A percentile compares a stretch with the other conserved stretches of the same genome.
Evolutionary conservation across 768 basidiomycete species (phyloP).

Genomic region (Lepiota venenata): DNA sequence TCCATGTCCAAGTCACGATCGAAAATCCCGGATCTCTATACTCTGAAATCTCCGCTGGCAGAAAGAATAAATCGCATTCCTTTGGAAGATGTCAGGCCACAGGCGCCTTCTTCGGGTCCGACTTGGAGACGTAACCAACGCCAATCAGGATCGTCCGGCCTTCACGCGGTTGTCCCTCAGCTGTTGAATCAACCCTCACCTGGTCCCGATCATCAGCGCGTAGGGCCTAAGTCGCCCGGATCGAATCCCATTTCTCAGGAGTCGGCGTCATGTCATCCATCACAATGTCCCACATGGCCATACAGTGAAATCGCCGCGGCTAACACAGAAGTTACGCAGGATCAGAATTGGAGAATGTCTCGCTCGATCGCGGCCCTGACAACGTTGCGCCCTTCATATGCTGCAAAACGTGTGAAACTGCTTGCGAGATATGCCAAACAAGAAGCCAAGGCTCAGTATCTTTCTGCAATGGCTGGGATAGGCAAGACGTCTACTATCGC

Average conservation of each 20-base stretch:
- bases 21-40: background rate
- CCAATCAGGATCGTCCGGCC: background rate
- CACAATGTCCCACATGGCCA: background rate
- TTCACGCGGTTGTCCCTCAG: background rate
- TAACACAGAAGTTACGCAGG: slow-evolving; percentile 18
- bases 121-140: background rate
- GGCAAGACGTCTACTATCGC: background rate
- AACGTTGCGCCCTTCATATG: slow-evolving; percentile 30
- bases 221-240: background rate
- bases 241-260: background rate
- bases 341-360: slow-evolving; percentile 36
- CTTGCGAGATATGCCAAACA: slow-evolving; percentile 13
- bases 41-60: slow-evolving; percentile 1
- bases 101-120: slow-evolving; percentile 15
- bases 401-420: slow-evolving; percentile 21
- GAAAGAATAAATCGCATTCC: slow-evolving; percentile 1
- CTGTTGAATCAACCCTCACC: background rate
- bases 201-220: background rate
- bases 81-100: background rate
- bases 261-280: background rate
- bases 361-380: slow-evolving; percentile 39
- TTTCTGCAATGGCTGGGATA: slow-evolving; percentile 3
- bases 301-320: slow-evolving; percentile 12
- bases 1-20: background rate
- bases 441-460: slow-evolving; percentile 7